Evolutionary conservation across 129 eudicot genomes (phyloP).

Genomic region (Rutidosis leptorrhynchoides): DNA sequence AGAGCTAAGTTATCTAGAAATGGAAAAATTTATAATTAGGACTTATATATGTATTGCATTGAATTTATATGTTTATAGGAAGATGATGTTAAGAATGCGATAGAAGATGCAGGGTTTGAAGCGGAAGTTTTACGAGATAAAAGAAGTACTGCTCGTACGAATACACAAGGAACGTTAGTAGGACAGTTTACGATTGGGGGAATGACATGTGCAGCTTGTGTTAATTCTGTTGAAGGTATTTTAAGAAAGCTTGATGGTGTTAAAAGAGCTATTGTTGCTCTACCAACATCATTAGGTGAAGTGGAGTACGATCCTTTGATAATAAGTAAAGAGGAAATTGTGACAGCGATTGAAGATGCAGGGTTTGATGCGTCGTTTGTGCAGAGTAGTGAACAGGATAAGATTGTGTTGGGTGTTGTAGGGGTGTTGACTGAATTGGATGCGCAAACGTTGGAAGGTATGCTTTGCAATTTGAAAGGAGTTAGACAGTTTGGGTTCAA

Average conservation of each 20-base stretch:
- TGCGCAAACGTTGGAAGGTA: slow-evolving; percentile 59
- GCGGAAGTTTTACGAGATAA: slow-evolving; percentile 83
- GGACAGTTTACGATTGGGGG: slow-evolving; percentile 98
- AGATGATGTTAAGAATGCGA: slow-evolving; percentile 81
- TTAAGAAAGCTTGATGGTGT: slow-evolving; percentile 85
- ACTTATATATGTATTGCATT: not conserved
- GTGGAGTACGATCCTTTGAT: slow-evolving; percentile 80
- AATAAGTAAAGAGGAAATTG: slow-evolving; percentile 74
- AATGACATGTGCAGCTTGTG: slow-evolving; percentile 98
- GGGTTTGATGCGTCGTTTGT: slow-evolving; percentile 97
- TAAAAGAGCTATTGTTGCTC: slow-evolving; percentile 65
- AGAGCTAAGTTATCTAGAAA: not conserved
- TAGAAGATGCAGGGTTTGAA: slow-evolving; percentile 99
- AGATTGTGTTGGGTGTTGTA: slow-evolving; percentile 53
- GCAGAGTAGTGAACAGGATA: slow-evolving; percentile 91
- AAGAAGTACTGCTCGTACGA: slow-evolving; percentile 35
- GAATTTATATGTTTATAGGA: slow-evolving; percentile 51
- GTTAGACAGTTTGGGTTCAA: slow-evolving; percentile 62
- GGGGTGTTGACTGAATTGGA: slow-evolving; percentile 68
- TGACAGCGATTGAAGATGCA: slow-evolving; percentile 92
- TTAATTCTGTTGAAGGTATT: slow-evolving; percentile 93
- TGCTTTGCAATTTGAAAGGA: slow-evolving; percentile 73
- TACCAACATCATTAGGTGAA: slow-evolving; percentile 93
- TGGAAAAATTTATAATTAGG: not conserved
- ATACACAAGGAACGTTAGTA: slow-evolving; percentile 45